Conservation (phyloP, 768 basidiomycete species). For the Leucosporidium yakuticum region DNA sequence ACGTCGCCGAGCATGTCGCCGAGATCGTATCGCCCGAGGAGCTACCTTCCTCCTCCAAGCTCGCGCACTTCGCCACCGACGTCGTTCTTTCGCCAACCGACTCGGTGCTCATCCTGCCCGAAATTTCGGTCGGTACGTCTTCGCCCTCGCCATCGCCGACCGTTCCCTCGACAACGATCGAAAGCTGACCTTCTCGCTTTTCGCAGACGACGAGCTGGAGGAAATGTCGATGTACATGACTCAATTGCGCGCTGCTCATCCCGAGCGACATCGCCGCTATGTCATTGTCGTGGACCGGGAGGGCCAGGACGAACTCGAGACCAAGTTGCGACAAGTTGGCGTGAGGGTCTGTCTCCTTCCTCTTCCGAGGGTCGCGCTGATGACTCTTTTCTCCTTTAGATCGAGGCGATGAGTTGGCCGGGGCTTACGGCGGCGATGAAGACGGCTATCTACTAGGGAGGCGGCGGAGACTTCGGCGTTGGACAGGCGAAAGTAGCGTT, state of each 20-base stretch:
- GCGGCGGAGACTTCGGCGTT: too few species aligned
- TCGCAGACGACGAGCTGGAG: background rate
- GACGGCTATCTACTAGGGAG: background rate
- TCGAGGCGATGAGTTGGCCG: background rate
- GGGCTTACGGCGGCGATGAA: background rate
- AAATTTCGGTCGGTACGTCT: background rate
- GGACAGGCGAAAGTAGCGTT: too few species aligned
- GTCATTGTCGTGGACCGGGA: slow-evolving; percentile 14
- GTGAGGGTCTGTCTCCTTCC: background rate
- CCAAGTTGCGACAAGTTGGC: background rate
- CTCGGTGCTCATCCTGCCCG: background rate
- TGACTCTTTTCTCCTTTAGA: background rate
- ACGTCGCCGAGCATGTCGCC: background rate
- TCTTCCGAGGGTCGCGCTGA: background rate
- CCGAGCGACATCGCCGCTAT: slow-evolving; percentile 11
- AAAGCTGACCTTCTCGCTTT: too few species aligned
- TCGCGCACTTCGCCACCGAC: background rate
- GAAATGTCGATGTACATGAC: slow-evolving; percentile 6
- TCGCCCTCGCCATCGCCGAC: too few species aligned
- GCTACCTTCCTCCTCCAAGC: background rate
- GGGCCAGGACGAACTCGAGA: background rate
- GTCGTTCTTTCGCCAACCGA: background rate
- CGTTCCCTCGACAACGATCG: background rate
- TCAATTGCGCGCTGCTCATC: background rate
- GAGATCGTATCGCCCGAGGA: background rate